Evolutionary conservation across 306 rosid genomes (phyloP).

Genomic region (Ochetophila trinervis): DNA sequence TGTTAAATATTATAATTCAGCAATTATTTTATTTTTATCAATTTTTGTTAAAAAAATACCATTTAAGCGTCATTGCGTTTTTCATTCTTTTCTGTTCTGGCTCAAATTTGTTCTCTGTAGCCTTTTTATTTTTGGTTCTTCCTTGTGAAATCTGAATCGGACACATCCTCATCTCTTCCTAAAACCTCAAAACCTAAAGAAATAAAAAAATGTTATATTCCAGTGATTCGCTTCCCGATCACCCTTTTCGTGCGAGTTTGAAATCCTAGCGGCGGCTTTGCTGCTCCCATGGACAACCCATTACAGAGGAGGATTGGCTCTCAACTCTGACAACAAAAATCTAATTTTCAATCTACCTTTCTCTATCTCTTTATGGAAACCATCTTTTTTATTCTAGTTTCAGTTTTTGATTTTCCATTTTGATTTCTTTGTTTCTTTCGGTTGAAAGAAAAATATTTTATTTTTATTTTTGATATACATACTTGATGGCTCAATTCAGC

Average conservation of each 20-base stretch:
- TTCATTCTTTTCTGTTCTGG: too few relatives aligned
- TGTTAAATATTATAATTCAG: too few relatives aligned
- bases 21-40: too few relatives aligned
- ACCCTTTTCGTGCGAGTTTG: conserved; percentile 52
- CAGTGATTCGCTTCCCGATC: conserved; percentile 76
- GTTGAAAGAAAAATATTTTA: neutral
- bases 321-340: conserved; percentile 82
- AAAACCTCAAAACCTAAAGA: conserved; percentile 12
- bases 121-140: too few relatives aligned
- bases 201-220: conserved; percentile 53
- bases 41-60: too few relatives aligned
- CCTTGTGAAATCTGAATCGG: too few relatives aligned
- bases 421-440: neutral
- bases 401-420: neutral
- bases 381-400: neutral
- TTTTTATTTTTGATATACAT: neutral
- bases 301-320: conserved; percentile 92
- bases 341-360: conserved; percentile 72
- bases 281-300: conserved; percentile 67
- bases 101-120: too few relatives aligned
- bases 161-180: neutral
- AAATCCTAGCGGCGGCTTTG: conserved; percentile 48
- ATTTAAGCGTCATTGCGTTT: too few relatives aligned
- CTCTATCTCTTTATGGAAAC: neutral
- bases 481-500: neutral